A percentile compares a stretch with the other conserved stretches of the same genome.
These are phyloP conservation scores for Metarhizium brunneum DNA, from an alignment of 2,329 filamentous ascomycete genomes.

Conservation along the genomic window DNA sequence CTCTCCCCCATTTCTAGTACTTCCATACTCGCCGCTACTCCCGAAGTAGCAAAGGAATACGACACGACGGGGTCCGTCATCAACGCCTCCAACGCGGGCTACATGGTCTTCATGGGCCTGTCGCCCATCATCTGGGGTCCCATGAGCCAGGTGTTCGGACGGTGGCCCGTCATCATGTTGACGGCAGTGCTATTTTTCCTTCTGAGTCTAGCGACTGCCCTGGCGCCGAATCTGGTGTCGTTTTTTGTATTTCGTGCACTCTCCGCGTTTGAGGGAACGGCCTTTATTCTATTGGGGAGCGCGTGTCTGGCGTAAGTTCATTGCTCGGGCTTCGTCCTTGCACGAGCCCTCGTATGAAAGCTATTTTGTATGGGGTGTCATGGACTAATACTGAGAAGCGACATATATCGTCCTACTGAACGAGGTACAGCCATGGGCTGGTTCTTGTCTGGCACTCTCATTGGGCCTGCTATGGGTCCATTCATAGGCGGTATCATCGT, in stretches of 20 bases:
- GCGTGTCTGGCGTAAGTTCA: slow-evolving; percentile 52
- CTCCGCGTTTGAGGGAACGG: slow-evolving; percentile 66
- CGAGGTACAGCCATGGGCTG: slow-evolving; percentile 65
- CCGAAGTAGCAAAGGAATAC: slow-evolving; percentile 61
- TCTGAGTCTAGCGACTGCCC: slow-evolving; percentile 62
- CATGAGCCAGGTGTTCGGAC: slow-evolving; percentile 55
- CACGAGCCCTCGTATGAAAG: not conserved
- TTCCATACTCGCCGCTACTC: slow-evolving; percentile 61
- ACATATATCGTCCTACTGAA: slow-evolving; percentile 56
- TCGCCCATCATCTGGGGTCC: slow-evolving; percentile 65
- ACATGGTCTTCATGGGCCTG: slow-evolving; percentile 65
- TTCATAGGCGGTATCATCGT: slow-evolving; percentile 71
- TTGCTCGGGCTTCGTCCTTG: not conserved
- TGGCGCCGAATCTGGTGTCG: slow-evolving; percentile 59
- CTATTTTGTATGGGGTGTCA: not conserved
- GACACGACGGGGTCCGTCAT: slow-evolving; percentile 58
- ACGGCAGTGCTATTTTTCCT: slow-evolving; percentile 56
- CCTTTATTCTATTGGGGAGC: slow-evolving; percentile 63
- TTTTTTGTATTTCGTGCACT: slow-evolving; percentile 70
- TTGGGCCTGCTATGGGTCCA: slow-evolving; percentile 61
- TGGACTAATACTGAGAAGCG: slow-evolving; percentile 20
- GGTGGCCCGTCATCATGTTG: slow-evolving; percentile 45
- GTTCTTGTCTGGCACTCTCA: slow-evolving; percentile 62
- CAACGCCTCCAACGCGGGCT: slow-evolving; percentile 67
- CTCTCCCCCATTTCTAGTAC: slow-evolving; percentile 68